Evolutionary conservation across 2,329 filamentous ascomycete genomes (phyloP).

Genomic region (Cadophora gregata): DNA sequence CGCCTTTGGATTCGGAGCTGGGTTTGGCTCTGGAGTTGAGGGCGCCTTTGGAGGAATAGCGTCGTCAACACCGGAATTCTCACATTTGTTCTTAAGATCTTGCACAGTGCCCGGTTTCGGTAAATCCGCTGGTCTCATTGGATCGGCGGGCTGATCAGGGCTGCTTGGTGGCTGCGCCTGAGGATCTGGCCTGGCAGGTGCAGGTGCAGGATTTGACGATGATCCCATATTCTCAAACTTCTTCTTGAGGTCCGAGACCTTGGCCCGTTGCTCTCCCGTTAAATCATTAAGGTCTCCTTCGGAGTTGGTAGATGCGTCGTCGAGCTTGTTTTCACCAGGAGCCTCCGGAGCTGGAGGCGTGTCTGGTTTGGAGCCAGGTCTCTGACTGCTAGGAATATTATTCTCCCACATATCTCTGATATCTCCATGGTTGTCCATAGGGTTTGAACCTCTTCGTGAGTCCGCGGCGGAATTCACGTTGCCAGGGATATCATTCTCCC

Average conservation of each 20-base stretch:
- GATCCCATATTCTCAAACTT: conserved; percentile 1
- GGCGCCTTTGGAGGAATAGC: neutral
- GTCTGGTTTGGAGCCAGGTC: neutral
- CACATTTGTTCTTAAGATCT: neutral
- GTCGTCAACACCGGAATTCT: neutral
- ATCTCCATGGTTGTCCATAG: neutral
- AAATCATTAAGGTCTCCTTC: neutral
- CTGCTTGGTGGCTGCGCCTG: neutral
- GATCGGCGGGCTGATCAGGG: neutral
- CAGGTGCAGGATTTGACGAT: neutral
- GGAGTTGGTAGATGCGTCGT: neutral
- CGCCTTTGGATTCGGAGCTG: neutral
- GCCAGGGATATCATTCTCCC: neutral
- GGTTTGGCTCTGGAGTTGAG: neutral
- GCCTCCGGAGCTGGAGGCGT: neutral
- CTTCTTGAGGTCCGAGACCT: neutral
- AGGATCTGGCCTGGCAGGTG: neutral
- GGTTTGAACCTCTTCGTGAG: neutral
- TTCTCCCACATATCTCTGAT: neutral
- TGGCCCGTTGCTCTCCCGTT: neutral
- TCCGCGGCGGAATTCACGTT: neutral
- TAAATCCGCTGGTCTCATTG: neutral
- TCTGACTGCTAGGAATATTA: neutral
- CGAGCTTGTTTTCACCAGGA: neutral
- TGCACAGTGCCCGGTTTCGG: conserved; percentile 1